Evolutionary conservation across 108 stramenopile genomes (phyloP).

Genomic region (Fragilariopsis cylindrus): DNA sequence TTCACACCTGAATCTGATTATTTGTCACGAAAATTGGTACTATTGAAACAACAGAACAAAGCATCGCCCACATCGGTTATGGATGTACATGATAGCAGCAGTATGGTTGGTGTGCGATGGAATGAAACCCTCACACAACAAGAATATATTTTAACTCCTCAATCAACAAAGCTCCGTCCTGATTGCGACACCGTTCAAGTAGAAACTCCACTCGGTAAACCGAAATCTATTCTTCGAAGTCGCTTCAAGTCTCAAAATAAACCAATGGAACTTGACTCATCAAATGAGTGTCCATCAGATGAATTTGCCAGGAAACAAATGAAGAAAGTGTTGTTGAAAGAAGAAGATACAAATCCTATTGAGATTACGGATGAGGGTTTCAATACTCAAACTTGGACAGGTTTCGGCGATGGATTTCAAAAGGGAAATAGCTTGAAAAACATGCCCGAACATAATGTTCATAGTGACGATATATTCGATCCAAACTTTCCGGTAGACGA

Average conservation of each 20-base stretch:
- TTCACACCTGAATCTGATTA: conserved; percentile 17
- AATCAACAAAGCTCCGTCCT: neutral
- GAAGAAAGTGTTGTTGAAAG: no score
- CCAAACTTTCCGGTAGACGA: no score
- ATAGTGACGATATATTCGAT: no score
- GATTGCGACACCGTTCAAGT: neutral
- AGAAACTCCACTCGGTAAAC: conserved; percentile 6
- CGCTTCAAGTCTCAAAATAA: neutral
- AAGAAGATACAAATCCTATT: no score
- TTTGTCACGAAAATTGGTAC: neutral
- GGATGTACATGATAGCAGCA: conserved; percentile 8
- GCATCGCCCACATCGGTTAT: conserved; percentile 33
- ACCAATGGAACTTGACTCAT: neutral
- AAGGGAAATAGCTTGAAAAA: neutral
- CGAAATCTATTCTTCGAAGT: conserved; percentile 29
- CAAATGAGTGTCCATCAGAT: conserved; percentile 15
- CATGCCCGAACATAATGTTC: no score
- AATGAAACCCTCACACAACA: conserved; percentile 18
- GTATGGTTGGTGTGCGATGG: conserved; percentile 26
- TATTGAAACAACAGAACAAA: conserved; percentile 5
- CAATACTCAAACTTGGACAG: neutral
- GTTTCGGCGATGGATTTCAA: neutral
- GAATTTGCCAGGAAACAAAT: neutral
- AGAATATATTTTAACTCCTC: conserved; percentile 13
- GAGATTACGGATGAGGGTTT: no score